Evolutionary conservation across 495 filamentous ascomycete species (phyloP), one percentile per base, ranked within the genome.

Genomic region (Rhypophila decipiens): DNA sequence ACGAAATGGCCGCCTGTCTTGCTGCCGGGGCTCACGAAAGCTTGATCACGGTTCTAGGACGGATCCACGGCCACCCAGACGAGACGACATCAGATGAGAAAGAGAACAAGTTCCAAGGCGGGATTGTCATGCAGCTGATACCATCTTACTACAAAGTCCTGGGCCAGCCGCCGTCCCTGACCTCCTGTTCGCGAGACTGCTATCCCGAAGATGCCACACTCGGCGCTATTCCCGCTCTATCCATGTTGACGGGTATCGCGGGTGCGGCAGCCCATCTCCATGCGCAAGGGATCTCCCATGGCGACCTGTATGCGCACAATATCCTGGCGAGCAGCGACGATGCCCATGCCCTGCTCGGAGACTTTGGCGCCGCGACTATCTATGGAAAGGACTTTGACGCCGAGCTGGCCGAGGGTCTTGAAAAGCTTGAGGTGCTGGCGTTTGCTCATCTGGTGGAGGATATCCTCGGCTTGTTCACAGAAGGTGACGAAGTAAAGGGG

Each of bases 321-420:
- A 64, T 73, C 23, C 58, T 73, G n/a, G 65, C 65, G 13, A 66
- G 66, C 47, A 46, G 47, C 5, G 60, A 47, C 2, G 51, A 59
- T 11, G 62, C 58, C 5, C 66, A 74, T 50, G 70, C 67, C 8
- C 45, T 76, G 20, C 53, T 74, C 2, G 68, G 65, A 7, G 67
- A 68, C 24, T 72, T 73, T 42, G 67, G 66, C 2, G 73, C 69
- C 3, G 71, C 69, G 8, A 72, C 70, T 1, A 57, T 73, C n/a
- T 73, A 72, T 42, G 54, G 52, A n/a, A 20, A 44, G 5, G 45
- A 46, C 23, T 57, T 46, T 9, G 35, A 40, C 5, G 39, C 42
- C 31, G 43, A 35, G 0, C 37, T 31, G 2, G 49, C 41, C 17
- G 31, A 24, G n/a, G 46, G 24, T 23, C 29, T 73, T 2, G 69